A percentile compares a stretch with the other conserved stretches of the same genome.
Conservation (phyloP, 768 basidiomycete genomes). For the Clitopilus hobsonii region DNA sequence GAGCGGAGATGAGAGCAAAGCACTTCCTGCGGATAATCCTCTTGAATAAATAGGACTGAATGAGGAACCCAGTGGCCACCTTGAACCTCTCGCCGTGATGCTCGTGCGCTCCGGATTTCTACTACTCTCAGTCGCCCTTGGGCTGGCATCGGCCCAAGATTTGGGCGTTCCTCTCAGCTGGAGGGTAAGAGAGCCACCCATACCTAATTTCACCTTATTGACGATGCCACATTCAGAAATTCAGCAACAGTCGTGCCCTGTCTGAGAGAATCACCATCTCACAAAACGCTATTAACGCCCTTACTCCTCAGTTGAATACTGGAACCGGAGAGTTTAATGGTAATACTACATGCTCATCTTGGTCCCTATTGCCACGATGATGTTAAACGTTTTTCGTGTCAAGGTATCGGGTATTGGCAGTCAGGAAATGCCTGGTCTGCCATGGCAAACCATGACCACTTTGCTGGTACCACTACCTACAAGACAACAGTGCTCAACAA, state of each 20-base stretch:
- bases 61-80: not conserved
- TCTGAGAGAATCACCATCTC: constrained; percentile 35
- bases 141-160: constrained; percentile 24
- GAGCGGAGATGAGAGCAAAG: too few relatives aligned
- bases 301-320: constrained; percentile 31
- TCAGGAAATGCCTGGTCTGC: constrained; percentile 46
- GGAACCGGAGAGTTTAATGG: constrained; percentile 40
- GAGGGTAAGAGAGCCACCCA: constrained; percentile 27
- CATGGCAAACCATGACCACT: constrained; percentile 43
- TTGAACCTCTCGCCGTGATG: not conserved
- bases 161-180: constrained; percentile 37
- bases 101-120: not conserved
- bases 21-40: not conserved
- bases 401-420: constrained; percentile 52
- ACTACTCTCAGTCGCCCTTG: not conserved
- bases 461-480: constrained; percentile 30
- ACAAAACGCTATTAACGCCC: constrained; percentile 36
- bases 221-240: constrained; percentile 26
- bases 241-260: constrained; percentile 30
- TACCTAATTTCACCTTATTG: not conserved
- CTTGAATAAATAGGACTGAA: not conserved
- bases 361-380: too few relatives aligned
- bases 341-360: constrained; percentile 10
- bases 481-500: constrained; percentile 32
- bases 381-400: not conserved